Base-by-base conservation (phyloP, 2,329 filamentous ascomycete genomes). In the Ophiocordyceps camponoti-floridani region DNA sequence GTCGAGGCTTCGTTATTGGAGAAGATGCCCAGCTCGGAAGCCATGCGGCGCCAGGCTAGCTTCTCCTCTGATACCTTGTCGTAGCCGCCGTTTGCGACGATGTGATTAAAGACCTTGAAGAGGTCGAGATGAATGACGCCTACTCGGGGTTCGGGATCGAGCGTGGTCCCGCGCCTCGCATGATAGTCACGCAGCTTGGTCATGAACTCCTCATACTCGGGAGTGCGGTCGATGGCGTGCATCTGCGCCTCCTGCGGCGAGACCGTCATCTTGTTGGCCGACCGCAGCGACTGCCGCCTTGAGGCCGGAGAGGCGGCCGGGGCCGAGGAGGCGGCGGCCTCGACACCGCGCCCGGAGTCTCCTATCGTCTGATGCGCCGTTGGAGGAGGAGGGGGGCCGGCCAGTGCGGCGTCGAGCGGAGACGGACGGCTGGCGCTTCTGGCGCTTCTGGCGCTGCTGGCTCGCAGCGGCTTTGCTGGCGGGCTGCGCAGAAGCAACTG, bases 21-120 rank as follows among this genome's bases (percentile, higher is more conserved):
- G 56, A 77, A 77, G 50, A 88, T 75, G 43, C 84, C 77, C 46
- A 94, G 80, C 53, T 87, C 79, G 44, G 79, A 72, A 12, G 82
- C 84, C 54, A 94, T 73, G 53, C 77, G 78, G 50, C 85, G 76
- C 87, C 87, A 94, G 44, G 84, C 82, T 50, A 93, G 73, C 66
- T 89, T 91, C 59, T 89, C 77, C 63, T 77, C 80, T 49, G 75
- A 87, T 58, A 89, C 76, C 58, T 81, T 80, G 62, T 94, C 87
- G 59, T 94, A 94, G 47, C 87, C 87, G 44, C 87, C 87, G 53
- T 79, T 77, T 19, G 74, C 73, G 45, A 83, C 72, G 16, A 94
- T 82, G 52, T 79, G 73, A 49, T 82, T 81, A 68, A 85, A 94
- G 28, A 93, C 73, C 55, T 82, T 81, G 57, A 79, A 68, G 27